Evolutionary conservation across 768 basidiomycete species (phyloP), one percentile per base, ranked within the genome.

Genomic region (Podaxis pistillaris): DNA sequence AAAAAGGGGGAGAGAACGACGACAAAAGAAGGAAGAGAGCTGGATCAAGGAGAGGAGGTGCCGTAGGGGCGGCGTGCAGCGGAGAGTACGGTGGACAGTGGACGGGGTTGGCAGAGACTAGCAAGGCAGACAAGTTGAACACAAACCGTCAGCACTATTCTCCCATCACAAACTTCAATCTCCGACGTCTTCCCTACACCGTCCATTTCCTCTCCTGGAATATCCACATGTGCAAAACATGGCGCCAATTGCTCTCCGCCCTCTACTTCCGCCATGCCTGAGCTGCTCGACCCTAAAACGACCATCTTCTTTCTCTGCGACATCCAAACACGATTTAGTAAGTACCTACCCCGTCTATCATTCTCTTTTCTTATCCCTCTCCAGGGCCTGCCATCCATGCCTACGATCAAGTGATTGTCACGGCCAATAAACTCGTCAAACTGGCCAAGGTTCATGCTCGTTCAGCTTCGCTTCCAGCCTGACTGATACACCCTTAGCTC

Each of bases 271-370:
- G 58, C 59, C 65, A 73, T 74, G 71, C 68, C 68, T 36, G 17
- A 56, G 51, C 57, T 68, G 30, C 71, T 75, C 55, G 74, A 69
- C 60, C 67, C 76, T 72, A 40, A 74, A 73, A 68, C 74, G 66
- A 75, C 87, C 72, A 44, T 90, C 53, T 85, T 96, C 78, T 83
- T 96, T 62, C 76, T 93, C 28, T 97, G 94, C 72, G 95, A 96
- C 72, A 74, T 96, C 1, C 94, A 96, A 75, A 78, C 83, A 7
- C 83, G 84, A 65, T 90, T 94, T 75, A 76, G 92, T 93, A 67
- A 65, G 86, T 65, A 22, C 22, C n/a, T 8, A 46, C 17, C 12
- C 12, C 37, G 22, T 56, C 63, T 56, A n/a, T 49, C 46, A 26
- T 57, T 52, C 28, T 38, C n/a, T 46, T 6, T 33, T 47, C 59